A percentile compares a stretch with the other conserved stretches of the same genome.
These are phyloP conservation scores for Cryphonectria japonica DNA, from an alignment of 2,329 filamentous ascomycete species.

Conservation along the genomic window DNA sequence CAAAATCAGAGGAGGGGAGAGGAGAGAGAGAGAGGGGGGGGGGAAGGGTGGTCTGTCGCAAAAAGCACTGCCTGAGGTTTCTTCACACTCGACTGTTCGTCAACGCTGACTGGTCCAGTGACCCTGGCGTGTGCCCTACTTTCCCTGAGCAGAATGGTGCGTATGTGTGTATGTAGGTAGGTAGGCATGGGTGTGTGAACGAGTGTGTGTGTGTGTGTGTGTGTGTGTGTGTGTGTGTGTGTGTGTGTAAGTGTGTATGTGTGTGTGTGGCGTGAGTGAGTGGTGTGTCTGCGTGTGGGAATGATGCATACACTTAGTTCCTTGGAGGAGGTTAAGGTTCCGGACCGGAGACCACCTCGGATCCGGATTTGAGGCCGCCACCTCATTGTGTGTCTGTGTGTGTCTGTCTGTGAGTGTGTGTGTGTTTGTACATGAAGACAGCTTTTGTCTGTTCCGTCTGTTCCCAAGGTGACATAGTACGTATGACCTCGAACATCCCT, in stretches of 20 bases:
- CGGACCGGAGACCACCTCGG: conserved; percentile 1
- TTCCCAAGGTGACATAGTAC: not conserved
- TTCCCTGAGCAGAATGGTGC: not conserved
- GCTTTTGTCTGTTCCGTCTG: not conserved
- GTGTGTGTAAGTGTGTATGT: not conserved
- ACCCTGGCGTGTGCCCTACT: conserved; percentile 1
- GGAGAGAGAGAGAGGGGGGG: too few species aligned
- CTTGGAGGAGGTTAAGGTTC: not conserved
- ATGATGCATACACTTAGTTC: not conserved
- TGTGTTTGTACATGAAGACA: too few species aligned
- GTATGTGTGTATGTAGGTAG: not conserved
- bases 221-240: not conserved
- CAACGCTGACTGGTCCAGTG: not conserved
- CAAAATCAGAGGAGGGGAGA: not conserved
- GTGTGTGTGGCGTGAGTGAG: not conserved
- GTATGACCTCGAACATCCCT: not conserved
- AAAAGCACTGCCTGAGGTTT: not conserved
- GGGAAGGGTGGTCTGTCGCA: not conserved
- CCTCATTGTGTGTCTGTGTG: not conserved
- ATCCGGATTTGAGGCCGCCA: not conserved
- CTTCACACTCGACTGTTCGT: not conserved
- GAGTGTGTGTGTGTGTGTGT: not conserved
- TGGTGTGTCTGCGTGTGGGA: not conserved
- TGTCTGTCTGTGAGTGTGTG: not conserved
- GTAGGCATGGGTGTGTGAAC: too few species aligned